Base-by-base conservation (phyloP, 352 stramenopile genomes). In the Salisapilia sapeloensis region DNA sequence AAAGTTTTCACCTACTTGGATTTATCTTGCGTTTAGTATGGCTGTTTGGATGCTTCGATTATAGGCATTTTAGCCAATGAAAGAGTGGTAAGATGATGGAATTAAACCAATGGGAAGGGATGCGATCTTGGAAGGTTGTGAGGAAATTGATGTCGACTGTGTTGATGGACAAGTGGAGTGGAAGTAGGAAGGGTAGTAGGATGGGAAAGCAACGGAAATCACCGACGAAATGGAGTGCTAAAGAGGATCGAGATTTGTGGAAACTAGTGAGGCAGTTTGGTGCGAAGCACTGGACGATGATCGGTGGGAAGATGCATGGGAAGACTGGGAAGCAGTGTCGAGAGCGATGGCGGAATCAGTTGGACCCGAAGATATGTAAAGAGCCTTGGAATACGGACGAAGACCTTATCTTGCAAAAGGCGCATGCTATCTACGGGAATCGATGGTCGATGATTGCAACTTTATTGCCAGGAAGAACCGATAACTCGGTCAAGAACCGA, bases 211-310 rank as follows among this genome's bases (percentile, higher is more conserved):
- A 83, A 33, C 62, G 71, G 45, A 87, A 87, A 25, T 66, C 67
- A 11, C 63, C 90, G 42, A 71, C 62, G 53, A 87, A 86, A 40
- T 89, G 72, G 72, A 82, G 69, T 2, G 64, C 81, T 32, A 81
- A 91, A 37, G 85, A 96, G 48, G 85, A 96, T 30, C 44, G 67
- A 29, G 40, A 92, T 21, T 86, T 96, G 56, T 56, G 85, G 35
- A 76, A 80, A 42, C 57, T 85, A 18, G 81, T 95, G 40, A 60
- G 84, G 31, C 75, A 89, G 45, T 92, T 89, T 35, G 95, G 95
- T 32, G 84, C 72, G 12, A 96, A 96, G 50, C 79, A 96, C 44
- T 99, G 95, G 95, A 94, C 85, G 10, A 75, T 97, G 52, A 99
- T 99, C 38, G 89, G 92, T 35, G 97, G 95, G 13, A 81, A 92